phyloP scores from a whole-genome alignment of 108 stramenopile genomes.

The Aurantiochytrium sp. region DNA sequence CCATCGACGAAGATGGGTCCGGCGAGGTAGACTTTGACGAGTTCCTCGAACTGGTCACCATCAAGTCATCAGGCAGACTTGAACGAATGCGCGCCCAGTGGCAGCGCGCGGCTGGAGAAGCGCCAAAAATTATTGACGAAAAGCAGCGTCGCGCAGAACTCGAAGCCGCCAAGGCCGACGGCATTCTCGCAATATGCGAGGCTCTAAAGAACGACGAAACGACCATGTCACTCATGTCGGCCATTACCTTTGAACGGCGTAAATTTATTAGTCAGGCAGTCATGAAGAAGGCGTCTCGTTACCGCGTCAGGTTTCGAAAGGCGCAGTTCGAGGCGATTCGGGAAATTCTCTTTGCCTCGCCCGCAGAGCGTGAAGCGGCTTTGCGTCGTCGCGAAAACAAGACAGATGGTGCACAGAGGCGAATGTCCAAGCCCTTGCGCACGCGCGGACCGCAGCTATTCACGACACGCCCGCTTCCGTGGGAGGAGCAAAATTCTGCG shows the following conservation, averaged over 20 bases:
- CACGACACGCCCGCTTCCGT: not conserved
- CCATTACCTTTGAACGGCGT: not conserved
- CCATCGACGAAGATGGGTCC: not conserved
- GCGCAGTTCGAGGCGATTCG: not conserved
- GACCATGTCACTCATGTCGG: not conserved
- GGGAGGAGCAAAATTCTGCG: not conserved
- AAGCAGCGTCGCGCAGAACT: not conserved
- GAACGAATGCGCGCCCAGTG: not conserved
- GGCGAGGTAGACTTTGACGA: constrained; percentile 13
- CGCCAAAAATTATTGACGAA: not conserved
- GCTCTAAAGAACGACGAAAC: not conserved
- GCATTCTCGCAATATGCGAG: not conserved
- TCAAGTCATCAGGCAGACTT: not conserved
- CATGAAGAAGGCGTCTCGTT: not conserved
- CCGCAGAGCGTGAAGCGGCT: not conserved
- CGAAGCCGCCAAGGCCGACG: not conserved
- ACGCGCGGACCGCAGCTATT: not conserved
- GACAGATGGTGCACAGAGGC: not conserved
- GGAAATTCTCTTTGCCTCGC: not conserved
- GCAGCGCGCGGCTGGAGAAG: not conserved
- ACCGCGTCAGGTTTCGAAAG: not conserved
- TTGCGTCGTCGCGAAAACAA: not conserved
- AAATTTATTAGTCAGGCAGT: not conserved
- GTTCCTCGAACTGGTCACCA: not conserved
- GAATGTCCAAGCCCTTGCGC: no score